Percentiles rank a stretch among this genome's conserved stretches.
These are phyloP conservation scores for Fusarium annulatum DNA, from an alignment of 2,329 filamentous ascomycete genomes.

Conservation along the genomic window DNA sequence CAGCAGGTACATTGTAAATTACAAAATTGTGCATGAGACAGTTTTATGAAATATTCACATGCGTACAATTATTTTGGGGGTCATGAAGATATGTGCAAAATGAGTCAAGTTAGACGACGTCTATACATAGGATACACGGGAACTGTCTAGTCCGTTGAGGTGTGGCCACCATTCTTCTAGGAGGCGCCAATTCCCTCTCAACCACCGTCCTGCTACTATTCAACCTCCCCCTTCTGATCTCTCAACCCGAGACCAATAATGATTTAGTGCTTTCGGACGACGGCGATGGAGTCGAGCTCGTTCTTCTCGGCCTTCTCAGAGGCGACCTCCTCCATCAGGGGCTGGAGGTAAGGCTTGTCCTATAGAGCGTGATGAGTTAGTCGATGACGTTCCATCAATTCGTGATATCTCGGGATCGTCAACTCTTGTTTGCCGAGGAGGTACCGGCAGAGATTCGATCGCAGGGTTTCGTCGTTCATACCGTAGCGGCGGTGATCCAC, in stretches of 20 bases:
- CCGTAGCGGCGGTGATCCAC: slow-evolving; percentile 69
- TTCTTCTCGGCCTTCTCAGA: slow-evolving; percentile 63
- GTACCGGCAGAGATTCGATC: slow-evolving; percentile 1
- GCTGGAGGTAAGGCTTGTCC: slow-evolving; percentile 66
- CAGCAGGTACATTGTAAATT: slow-evolving; percentile 40
- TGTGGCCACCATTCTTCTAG: slow-evolving; percentile 35
- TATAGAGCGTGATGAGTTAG: slow-evolving; percentile 44
- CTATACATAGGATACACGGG: slow-evolving; percentile 53
- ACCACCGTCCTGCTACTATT: slow-evolving; percentile 34
- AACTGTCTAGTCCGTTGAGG: slow-evolving; percentile 46
- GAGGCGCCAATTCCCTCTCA: slow-evolving; percentile 41
- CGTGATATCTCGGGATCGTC: slow-evolving; percentile 28
- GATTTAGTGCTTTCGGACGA: slow-evolving; percentile 62
- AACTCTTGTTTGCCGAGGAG: slow-evolving; percentile 36
- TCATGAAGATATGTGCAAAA: slow-evolving; percentile 36
- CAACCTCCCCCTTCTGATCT: slow-evolving; percentile 17
- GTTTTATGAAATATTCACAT: slow-evolving; percentile 31
- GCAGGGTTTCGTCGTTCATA: slow-evolving; percentile 44
- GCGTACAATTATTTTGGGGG: slow-evolving; percentile 7
- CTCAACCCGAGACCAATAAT: slow-evolving; percentile 9
- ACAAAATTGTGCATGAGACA: slow-evolving; percentile 42
- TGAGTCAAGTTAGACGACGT: slow-evolving; percentile 47
- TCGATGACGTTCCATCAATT: background rate
- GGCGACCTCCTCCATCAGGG: slow-evolving; percentile 64
- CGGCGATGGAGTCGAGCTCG: slow-evolving; percentile 61